Conservation (phyloP, 345 rosid genomes). For the Eucalyptus tenuipes region DNA sequence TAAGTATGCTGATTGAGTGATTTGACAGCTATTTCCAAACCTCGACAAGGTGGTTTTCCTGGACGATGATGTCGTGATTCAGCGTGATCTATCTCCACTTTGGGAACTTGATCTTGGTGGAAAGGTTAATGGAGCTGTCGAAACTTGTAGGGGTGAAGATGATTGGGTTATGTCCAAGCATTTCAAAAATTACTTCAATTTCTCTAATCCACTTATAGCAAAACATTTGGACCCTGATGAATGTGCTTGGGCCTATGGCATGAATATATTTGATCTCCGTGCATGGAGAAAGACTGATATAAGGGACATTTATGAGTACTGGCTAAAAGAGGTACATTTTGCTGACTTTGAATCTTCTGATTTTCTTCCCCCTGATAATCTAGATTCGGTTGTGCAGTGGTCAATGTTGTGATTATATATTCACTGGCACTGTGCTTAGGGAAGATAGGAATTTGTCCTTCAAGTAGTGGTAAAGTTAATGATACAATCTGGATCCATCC, state of each 20-base stretch:
- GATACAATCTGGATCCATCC: neutral
- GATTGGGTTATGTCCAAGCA: constrained; percentile 97
- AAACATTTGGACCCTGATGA: neutral
- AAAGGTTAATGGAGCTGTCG: constrained; percentile 97
- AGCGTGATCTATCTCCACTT: constrained; percentile 80
- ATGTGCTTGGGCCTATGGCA: constrained; percentile 1
- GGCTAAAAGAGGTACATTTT: neutral
- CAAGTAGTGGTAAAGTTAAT: neutral
- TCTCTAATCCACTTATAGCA: constrained; percentile 19
- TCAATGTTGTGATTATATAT: neutral
- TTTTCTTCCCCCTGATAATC: neutral
- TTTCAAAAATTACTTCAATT: constrained; percentile 89
- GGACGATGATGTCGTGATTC: constrained; percentile 91
- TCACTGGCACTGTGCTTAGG: neutral
- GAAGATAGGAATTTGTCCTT: neutral
- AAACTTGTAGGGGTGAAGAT: constrained; percentile 93
- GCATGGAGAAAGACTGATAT: neutral
- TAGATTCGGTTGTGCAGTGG: neutral
- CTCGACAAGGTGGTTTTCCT: constrained; percentile 87
- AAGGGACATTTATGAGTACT: neutral
- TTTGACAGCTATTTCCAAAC: constrained; percentile 78
- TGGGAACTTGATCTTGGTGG: constrained; percentile 89
- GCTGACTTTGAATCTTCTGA: neutral
- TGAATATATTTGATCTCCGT: neutral
- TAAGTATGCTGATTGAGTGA: neutral